Conservation (phyloP, 1,284 basidiomycete genomes). For the Moniliophthora roreri region DNA sequence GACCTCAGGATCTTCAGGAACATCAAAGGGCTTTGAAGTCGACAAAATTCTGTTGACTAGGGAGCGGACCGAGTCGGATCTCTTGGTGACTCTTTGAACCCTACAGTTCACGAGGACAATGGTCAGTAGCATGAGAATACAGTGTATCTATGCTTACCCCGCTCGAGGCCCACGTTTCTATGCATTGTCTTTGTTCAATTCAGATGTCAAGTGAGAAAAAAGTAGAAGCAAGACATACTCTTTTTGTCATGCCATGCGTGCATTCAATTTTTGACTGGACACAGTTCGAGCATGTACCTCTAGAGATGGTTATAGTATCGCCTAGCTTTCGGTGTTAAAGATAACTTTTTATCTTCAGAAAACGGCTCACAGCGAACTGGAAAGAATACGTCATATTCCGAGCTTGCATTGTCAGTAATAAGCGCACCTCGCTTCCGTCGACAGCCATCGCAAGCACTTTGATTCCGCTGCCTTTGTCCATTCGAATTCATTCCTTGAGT, state of each 20-base stretch:
- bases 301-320: background rate
- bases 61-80: conserved; percentile 4
- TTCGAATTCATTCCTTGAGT: too few species aligned
- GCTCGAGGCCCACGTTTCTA: background rate
- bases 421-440: background rate
- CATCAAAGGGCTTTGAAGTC: conserved; percentile 12
- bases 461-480: background rate
- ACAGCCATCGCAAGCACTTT: background rate
- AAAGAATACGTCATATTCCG: background rate
- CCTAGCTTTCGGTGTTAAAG: too few species aligned
- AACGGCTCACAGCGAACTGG: background rate
- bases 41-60: conserved; percentile 19
- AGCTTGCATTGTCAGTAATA: background rate
- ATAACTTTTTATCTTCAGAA: too few species aligned
- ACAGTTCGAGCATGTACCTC: background rate
- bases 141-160: background rate
- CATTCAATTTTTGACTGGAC: background rate
- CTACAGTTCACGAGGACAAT: background rate
- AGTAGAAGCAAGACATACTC: background rate
- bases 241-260: background rate
- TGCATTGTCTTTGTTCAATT: background rate
- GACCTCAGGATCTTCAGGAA: conserved; percentile 13
- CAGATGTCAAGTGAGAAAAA: background rate
- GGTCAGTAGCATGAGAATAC: background rate
- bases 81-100: background rate